These are phyloP conservation scores for Podospora anserina DNA, from an alignment of 495 filamentous ascomycete species.

Conservation along the genomic window DNA sequence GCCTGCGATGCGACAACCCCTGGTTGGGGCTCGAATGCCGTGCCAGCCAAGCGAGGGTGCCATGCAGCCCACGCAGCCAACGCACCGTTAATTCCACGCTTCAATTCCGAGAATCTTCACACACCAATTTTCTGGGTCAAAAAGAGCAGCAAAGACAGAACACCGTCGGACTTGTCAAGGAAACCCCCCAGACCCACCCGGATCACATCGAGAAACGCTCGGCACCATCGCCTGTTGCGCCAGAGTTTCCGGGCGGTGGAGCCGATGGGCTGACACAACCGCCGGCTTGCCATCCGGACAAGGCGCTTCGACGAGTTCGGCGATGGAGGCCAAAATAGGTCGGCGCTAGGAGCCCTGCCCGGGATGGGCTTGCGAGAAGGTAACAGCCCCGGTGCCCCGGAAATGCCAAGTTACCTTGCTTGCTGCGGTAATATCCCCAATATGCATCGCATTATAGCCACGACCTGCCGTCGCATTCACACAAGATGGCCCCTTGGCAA, in stretches of 20 bases:
- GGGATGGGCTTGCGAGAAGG: neutral
- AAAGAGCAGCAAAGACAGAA: neutral
- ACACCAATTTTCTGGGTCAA: too few relatives aligned
- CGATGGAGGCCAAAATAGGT: neutral
- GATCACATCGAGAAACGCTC: neutral
- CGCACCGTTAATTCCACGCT: neutral
- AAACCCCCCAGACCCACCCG: neutral
- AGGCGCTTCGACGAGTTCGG: neutral
- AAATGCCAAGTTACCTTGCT: constrained; percentile 1
- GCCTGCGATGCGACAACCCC: neutral
- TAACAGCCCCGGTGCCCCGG: constrained; percentile 6
- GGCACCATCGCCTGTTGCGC: neutral
- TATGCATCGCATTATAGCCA: constrained; percentile 14
- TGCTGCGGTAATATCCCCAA: neutral
- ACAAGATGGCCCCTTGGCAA: neutral
- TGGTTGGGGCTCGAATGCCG: neutral
- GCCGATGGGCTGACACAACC: neutral
- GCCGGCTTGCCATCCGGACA: neutral
- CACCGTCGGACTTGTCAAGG: too few relatives aligned
- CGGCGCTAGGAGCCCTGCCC: neutral
- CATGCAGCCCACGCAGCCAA: neutral
- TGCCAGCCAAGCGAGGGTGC: neutral
- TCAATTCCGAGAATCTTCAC: neutral
- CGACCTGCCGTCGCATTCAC: constrained; percentile 8
- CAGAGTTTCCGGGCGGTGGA: neutral